Evolutionary conservation across 176 grass and related monocot species (phyloP).

Genomic region (Hyparrhenia diplandra): DNA sequence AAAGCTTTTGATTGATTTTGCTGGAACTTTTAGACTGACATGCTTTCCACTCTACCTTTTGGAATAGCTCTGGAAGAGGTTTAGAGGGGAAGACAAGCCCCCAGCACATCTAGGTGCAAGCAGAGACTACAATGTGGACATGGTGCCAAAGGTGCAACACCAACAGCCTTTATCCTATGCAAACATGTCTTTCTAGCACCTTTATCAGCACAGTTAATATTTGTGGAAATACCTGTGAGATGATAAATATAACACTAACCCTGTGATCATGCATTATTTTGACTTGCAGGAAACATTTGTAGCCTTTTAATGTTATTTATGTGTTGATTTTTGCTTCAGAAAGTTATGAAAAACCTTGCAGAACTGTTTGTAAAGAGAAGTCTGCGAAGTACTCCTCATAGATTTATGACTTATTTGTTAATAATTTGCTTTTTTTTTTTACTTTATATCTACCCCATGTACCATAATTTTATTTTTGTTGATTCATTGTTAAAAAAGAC

Average conservation of each 20-base stretch:
- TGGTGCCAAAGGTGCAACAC: slow-evolving; percentile 97
- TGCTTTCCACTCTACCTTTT: slow-evolving; percentile 23
- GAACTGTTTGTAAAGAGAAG: not conserved
- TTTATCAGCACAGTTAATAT: not conserved
- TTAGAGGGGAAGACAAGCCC: slow-evolving; percentile 90
- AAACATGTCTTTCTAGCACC: slow-evolving; percentile 19
- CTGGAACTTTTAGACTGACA: slow-evolving; percentile 2
- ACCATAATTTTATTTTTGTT: not conserved
- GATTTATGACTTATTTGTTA: slow-evolving; percentile 1
- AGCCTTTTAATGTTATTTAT: not conserved
- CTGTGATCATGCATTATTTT: not conserved
- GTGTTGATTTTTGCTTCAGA: not conserved
- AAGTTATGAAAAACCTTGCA: slow-evolving; percentile 6
- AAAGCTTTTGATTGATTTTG: slow-evolving; percentile 3
- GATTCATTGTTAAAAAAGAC: slow-evolving; percentile 12
- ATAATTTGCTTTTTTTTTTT: not conserved
- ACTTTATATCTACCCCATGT: not conserved
- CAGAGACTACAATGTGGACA: slow-evolving; percentile 95
- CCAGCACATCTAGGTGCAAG: slow-evolving; percentile 68
- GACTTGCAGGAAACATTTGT: not conserved
- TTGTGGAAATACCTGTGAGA: not conserved
- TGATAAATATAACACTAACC: not conserved
- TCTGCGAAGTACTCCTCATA: not conserved
- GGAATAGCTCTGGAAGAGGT: slow-evolving; percentile 79
- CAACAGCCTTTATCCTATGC: not conserved